phyloP scores from a whole-genome alignment of 345 rosid species.

The Punica granatum region DNA sequence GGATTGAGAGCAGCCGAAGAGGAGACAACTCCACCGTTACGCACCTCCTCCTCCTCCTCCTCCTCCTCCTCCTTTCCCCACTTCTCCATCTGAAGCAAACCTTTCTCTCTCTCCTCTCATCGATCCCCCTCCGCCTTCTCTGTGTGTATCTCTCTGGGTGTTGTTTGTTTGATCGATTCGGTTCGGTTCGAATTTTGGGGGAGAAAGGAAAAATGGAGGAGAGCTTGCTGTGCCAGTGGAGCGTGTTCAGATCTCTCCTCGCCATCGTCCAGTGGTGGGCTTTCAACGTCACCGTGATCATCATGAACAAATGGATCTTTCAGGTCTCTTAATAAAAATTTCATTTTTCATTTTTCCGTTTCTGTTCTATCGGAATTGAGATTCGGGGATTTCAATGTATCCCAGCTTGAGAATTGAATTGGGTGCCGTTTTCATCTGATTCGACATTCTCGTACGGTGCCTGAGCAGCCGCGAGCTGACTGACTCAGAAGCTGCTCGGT shows the following conservation, averaged over 20 bases:
- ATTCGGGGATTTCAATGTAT: too few relatives aligned
- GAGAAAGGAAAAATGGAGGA: slow-evolving; percentile 59
- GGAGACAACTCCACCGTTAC: slow-evolving; percentile 6
- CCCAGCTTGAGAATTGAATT: neutral
- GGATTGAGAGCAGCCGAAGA: neutral
- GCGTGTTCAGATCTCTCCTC: slow-evolving; percentile 76
- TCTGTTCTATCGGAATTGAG: neutral
- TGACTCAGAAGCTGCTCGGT: neutral
- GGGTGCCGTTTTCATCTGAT: neutral
- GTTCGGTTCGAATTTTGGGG: neutral
- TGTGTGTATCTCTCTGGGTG: neutral
- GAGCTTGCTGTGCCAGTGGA: slow-evolving; percentile 48
- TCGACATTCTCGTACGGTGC: neutral
- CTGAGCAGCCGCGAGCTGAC: neutral
- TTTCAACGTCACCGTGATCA: slow-evolving; percentile 92
- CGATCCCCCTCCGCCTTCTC: too few relatives aligned
- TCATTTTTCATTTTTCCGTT: neutral
- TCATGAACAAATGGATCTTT: slow-evolving; percentile 99
- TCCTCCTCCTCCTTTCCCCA: neutral
- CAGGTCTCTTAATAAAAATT: slow-evolving; percentile 41
- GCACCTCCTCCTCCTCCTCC: slow-evolving; percentile 1
- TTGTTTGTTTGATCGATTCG: neutral
- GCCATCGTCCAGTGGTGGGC: slow-evolving; percentile 98
- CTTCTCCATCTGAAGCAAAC: neutral
- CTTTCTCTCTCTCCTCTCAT: neutral